Base-by-base conservation (phyloP, 176 grass and related monocot species). In the Zoysia japonica region DNA sequence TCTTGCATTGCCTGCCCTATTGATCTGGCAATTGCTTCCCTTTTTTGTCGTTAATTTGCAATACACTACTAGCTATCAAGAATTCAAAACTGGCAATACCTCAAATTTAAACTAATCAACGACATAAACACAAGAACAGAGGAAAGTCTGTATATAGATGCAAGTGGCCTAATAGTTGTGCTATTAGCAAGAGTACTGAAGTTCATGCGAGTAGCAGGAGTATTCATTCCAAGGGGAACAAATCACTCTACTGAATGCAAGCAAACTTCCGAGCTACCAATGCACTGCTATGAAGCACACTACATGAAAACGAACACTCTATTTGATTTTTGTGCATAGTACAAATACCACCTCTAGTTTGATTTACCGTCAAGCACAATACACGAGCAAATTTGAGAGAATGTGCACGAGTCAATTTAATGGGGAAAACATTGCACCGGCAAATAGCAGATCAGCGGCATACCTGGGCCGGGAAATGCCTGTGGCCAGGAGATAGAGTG, bases 381-480 rank as follows among this genome's bases (percentile, higher is more conserved):
- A 45, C 63, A 61, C 7, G 15, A 50, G 16, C 16, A 40, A 67
- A 19, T 14, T 59, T 45, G 44, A 45, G 3, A 56, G 28, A 76
- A 83, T 39, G 75, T 3, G 10, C 28, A 45, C 19, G 19, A 28
- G 3, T 36, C 2, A 61, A 10, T 20, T 60, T 61, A 7, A 35
- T 20, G 19, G 6, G 11, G 39, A 7, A 14, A 5, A 41, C 14
- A 2, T 14, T 66, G 68, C 11, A 28, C 2, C 2, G 6, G 14
- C 8, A 20, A 49, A 41, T 28, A 11, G 40, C 12, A 43, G 8
- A 75, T 41, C 61, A 65, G 59, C 16, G 47, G 8, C 74, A 11
- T 68, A 95, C 96, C 96, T 94, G 88, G 72, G 86, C 72, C 35
- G 96, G 91, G 64, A 98, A 94, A 74, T 93, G 89, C 70, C 81